phyloP scores from a whole-genome alignment of 2,329 filamentous ascomycete species.

The Gnomoniopsis sp. region DNA sequence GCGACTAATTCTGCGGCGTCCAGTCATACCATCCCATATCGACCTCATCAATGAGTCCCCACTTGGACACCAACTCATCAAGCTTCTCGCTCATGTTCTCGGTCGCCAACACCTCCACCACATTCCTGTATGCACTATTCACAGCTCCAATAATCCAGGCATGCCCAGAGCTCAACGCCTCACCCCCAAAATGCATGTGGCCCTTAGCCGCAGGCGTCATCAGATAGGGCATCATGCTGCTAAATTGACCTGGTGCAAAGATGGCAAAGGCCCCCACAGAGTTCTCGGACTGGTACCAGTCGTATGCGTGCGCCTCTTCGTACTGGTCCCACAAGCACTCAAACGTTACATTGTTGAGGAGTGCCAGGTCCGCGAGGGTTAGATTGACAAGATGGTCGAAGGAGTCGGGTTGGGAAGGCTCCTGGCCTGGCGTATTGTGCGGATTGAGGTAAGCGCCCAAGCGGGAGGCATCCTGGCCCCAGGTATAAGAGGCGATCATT shows the following conservation, averaged over 20 bases:
- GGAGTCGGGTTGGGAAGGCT: constrained; percentile 18
- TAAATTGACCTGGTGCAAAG: constrained; percentile 24
- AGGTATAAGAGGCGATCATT: constrained; percentile 25
- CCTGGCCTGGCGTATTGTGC: constrained; percentile 18
- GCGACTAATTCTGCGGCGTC: not conserved
- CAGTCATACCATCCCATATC: constrained; percentile 24
- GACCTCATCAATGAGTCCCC: constrained; percentile 21
- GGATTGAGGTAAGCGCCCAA: constrained; percentile 24
- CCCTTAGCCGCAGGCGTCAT: constrained; percentile 23
- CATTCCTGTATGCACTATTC: constrained; percentile 24
- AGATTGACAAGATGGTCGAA: constrained; percentile 21
- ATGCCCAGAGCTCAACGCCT: constrained; percentile 25
- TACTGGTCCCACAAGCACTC: constrained; percentile 20
- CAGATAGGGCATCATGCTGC: constrained; percentile 21
- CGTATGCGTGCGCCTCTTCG: constrained; percentile 21
- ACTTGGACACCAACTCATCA: constrained; percentile 19
- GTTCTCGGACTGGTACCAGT: constrained; percentile 24
- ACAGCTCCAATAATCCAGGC: constrained; percentile 26
- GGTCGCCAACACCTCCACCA: constrained; percentile 20
- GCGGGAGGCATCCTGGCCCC: constrained; percentile 25
- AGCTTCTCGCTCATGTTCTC: constrained; percentile 21
- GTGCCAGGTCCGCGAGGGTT: constrained; percentile 20
- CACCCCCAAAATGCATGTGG: constrained; percentile 24
- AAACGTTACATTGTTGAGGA: constrained; percentile 22
- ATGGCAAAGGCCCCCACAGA: constrained; percentile 24